These are phyloP conservation scores for Plenodomus biglobosus DNA, from an alignment of 2,329 filamentous ascomycete genomes.

Conservation along the genomic window DNA sequence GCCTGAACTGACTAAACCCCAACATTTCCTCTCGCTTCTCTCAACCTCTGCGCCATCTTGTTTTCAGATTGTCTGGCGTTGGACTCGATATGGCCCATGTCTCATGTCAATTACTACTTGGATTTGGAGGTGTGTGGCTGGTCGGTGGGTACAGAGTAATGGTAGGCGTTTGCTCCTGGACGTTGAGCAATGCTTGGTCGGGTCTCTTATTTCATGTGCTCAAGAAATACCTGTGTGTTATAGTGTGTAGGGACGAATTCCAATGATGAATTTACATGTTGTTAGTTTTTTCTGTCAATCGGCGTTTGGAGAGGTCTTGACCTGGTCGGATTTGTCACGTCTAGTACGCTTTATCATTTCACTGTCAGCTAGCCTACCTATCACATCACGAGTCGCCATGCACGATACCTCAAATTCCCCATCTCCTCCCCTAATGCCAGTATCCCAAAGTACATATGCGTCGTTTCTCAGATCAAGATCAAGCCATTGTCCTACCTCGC, in stretches of 20 bases:
- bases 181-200: not conserved
- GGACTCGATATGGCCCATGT: not conserved
- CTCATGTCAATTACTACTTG: not conserved
- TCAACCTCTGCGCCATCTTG: slow-evolving; percentile 12
- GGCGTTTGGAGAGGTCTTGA: too few relatives aligned
- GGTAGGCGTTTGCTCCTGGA: not conserved
- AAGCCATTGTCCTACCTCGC: slow-evolving; percentile 4
- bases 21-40: not conserved
- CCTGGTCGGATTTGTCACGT: not conserved
- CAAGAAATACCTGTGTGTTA: not conserved
- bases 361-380: slow-evolving; percentile 6
- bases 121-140: not conserved
- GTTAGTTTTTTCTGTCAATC: not conserved
- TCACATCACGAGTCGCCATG: slow-evolving; percentile 2
- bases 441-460: not conserved
- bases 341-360: not conserved
- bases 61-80: not conserved
- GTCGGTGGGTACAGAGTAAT: not conserved
- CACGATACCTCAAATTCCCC: slow-evolving; percentile 12
- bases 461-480: not conserved
- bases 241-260: not conserved
- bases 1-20: not conserved
- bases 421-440: slow-evolving; percentile 15
- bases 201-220: not conserved
- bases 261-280: not conserved